Percentiles rank a stretch among this genome's conserved stretches.
These are phyloP conservation scores for Colletotrichum sp. DNA, from an alignment of 2,329 filamentous ascomycete species.

Conservation along the genomic window DNA sequence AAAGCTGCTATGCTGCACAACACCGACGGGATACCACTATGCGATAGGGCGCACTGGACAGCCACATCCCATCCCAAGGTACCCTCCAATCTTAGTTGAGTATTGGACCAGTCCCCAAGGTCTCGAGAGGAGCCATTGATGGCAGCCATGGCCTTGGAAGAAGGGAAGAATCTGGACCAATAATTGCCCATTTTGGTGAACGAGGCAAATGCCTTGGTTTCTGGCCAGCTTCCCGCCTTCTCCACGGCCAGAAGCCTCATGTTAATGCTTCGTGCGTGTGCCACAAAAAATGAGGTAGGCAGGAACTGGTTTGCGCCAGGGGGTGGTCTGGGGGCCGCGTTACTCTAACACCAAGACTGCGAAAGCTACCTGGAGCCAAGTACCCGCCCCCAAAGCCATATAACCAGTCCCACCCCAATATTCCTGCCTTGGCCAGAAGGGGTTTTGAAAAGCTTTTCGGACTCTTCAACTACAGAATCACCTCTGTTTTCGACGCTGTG, in stretches of 20 bases:
- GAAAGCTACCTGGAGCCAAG: slow-evolving; percentile 7
- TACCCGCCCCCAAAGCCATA: background rate
- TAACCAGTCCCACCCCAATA: slow-evolving; percentile 13
- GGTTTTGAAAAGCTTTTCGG: slow-evolving; percentile 5
- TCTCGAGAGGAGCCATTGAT: background rate
- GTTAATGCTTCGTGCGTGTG: slow-evolving; percentile 1
- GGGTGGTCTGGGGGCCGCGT: background rate
- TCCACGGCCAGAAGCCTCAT: background rate
- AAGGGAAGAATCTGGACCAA: slow-evolving; percentile 11
- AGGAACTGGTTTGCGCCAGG: background rate
- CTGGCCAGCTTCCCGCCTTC: background rate
- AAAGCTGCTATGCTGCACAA: background rate
- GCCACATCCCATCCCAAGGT: background rate
- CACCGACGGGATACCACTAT: background rate
- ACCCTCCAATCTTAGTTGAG: background rate
- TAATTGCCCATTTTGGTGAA: slow-evolving; percentile 7
- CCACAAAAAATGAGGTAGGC: background rate
- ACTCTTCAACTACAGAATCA: background rate
- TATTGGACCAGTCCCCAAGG: background rate
- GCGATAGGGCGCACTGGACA: slow-evolving; percentile 7
- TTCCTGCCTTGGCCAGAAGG: background rate
- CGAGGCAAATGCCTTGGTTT: slow-evolving; percentile 11
- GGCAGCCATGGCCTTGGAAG: slow-evolving; percentile 1
- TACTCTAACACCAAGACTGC: background rate
- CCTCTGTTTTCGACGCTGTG: background rate